Evolutionary conservation across 1,284 basidiomycete species (phyloP), one percentile per base, ranked within the genome.

Genomic region (Sanguinoderma infundibulare): DNA sequence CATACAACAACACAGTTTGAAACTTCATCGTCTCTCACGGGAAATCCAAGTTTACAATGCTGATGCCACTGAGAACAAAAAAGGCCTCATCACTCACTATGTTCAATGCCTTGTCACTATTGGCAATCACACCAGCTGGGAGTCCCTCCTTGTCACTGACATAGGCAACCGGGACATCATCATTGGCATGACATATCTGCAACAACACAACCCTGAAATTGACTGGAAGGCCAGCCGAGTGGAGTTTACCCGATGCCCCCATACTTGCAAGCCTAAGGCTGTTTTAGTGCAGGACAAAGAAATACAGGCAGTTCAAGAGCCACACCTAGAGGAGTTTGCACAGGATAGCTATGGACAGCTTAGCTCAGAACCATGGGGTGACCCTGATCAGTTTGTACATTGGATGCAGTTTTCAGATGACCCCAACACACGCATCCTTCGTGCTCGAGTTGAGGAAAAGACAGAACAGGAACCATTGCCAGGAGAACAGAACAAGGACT

Each of bases 1-100:
- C 10, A 10, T 34, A 5, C 32, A 34, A 10, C 6, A 34, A 34
- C 32, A 34, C 32, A 10, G 32, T 10, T 10, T 34, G 10, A 10
- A 34, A 34, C n/a, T n/a, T n/a, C n/a, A n/a, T n/a, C n/a, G n/a
- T n/a, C n/a, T n/a, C n/a, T n/a, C n/a, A n/a, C n/a, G n/a, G n/a
- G n/a, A n/a, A n/a, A n/a, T n/a, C n/a, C n/a, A n/a, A n/a, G n/a
- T n/a, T n/a, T n/a, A n/a, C n/a, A n/a, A n/a, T n/a, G n/a, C n/a
- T n/a, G n/a, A n/a, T n/a, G n/a, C n/a, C n/a, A n/a, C n/a, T n/a
- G 24, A 65, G 0, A 74, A 74, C 24, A n/a, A 47, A 0, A 44
- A 20, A 1, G 67, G 70, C 0, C n/a, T 47, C 0, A 73, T 74
- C 24, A 17, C 22, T 10, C 40, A 62, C 17, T 50, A 53, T 36